Evolutionary conservation across 2,329 filamentous ascomycete species (phyloP).

Genomic region (Claviceps sp.): DNA sequence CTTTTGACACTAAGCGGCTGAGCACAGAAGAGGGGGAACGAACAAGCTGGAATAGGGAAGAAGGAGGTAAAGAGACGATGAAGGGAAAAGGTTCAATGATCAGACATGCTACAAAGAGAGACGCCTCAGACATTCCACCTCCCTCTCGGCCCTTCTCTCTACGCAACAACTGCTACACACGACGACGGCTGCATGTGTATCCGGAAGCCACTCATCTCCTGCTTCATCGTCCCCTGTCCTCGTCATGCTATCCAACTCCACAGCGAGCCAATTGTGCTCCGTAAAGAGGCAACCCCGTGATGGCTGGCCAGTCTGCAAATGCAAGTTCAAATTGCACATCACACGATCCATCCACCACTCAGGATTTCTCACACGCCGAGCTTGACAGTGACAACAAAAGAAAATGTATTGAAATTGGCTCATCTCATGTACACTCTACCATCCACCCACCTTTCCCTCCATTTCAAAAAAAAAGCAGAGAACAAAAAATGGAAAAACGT

Average conservation of each 20-base stretch:
- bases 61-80: too few species aligned
- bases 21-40: too few species aligned
- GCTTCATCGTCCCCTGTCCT: background rate
- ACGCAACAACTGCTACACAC: conserved; percentile 58
- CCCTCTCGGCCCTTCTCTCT: conserved; percentile 49
- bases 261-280: too few species aligned
- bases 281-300: too few species aligned
- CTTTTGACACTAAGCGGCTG: too few species aligned
- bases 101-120: conserved; percentile 20
- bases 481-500: too few species aligned
- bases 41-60: too few species aligned
- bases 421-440: conserved; percentile 40
- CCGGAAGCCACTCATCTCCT: conserved; percentile 23
- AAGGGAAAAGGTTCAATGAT: too few species aligned
- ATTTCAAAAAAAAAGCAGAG: conserved; percentile 6
- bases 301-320: too few species aligned
- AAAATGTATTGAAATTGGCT: conserved; percentile 26
- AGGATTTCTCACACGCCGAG: background rate
- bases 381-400: conserved; percentile 7
- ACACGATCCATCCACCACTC: background rate
- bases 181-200: conserved; percentile 18
- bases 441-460: conserved; percentile 14
- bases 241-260: background rate
- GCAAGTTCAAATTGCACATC: background rate
- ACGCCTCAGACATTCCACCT: conserved; percentile 54